A percentile compares a stretch with the other conserved stretches of the same genome.
These are phyloP conservation scores for Paramyrothecium roridum DNA, from an alignment of 2,329 filamentous ascomycete genomes.

Conservation along the genomic window DNA sequence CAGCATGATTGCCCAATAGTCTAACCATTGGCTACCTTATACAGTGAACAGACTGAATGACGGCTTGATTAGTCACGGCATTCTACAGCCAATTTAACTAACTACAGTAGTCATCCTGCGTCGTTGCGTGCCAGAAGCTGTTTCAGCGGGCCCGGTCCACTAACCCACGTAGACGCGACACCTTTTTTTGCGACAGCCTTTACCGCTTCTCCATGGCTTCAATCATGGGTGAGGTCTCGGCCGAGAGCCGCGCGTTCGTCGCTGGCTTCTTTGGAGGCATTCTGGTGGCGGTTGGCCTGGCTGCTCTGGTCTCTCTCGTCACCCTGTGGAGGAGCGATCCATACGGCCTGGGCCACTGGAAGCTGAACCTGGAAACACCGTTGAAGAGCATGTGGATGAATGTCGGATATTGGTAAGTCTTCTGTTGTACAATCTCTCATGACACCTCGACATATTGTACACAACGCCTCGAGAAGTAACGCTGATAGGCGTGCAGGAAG, in stretches of 20 bases:
- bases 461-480: not conserved
- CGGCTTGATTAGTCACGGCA: too few species aligned
- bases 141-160: too few species aligned
- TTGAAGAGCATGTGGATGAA: constrained; percentile 60
- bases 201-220: not conserved
- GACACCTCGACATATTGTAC: not conserved
- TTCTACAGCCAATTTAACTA: too few species aligned
- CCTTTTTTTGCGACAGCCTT: not conserved
- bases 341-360: constrained; percentile 54
- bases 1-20: too few species aligned
- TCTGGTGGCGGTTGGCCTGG: constrained; percentile 11
- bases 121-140: too few species aligned
- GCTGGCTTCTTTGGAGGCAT: constrained; percentile 24
- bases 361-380: constrained; percentile 47
- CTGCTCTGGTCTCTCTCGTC: constrained; percentile 8
- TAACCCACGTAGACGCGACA: not conserved
- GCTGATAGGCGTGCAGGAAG: constrained; percentile 20
- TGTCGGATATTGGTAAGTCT: constrained; percentile 55
- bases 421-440: too few species aligned
- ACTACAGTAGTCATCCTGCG: too few species aligned
- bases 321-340: constrained; percentile 23
- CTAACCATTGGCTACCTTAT: too few species aligned
- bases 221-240: constrained; percentile 4
- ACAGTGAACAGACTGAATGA: too few species aligned
- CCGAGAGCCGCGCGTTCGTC: constrained; percentile 10